These are phyloP conservation scores for Penicillium olsonii DNA, from an alignment of 2,329 filamentous ascomycete genomes.

Conservation along the genomic window DNA sequence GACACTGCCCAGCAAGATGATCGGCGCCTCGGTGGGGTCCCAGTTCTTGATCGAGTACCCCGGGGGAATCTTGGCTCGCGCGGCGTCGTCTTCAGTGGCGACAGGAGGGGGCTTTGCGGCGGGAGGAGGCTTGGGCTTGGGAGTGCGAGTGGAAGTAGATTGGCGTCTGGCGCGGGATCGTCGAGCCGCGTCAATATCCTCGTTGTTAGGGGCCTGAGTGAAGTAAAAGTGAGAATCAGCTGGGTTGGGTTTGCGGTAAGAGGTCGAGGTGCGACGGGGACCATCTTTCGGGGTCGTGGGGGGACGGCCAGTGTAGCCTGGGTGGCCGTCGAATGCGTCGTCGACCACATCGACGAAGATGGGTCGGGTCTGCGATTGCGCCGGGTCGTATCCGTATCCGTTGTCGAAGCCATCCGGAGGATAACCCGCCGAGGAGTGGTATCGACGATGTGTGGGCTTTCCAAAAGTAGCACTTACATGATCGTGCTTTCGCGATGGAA, in stretches of 20 bases:
- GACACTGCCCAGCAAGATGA: constrained; percentile 89
- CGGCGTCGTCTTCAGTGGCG: constrained; percentile 67
- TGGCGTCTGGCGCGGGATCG: constrained; percentile 56
- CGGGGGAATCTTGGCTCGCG: constrained; percentile 69
- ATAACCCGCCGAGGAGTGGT: constrained; percentile 49
- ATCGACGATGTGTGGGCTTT: constrained; percentile 43
- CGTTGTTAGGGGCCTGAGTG: constrained; percentile 56
- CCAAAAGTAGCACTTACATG: constrained; percentile 66
- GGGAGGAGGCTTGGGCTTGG: constrained; percentile 44
- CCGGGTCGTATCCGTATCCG: constrained; percentile 22
- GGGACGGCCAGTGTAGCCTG: constrained; percentile 28
- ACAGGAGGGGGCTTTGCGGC: constrained; percentile 44
- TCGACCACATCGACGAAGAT: constrained; percentile 59
- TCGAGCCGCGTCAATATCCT: constrained; percentile 54
- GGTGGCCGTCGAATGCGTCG: constrained; percentile 55
- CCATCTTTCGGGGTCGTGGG: constrained; percentile 25
- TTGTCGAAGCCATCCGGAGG: constrained; percentile 31
- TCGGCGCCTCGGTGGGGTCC: constrained; percentile 92
- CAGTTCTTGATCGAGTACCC: constrained; percentile 98
- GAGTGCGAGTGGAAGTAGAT: constrained; percentile 53
- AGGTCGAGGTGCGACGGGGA: constrained; percentile 31
- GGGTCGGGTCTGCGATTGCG: constrained; percentile 52
- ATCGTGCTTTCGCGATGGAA: constrained; percentile 58
- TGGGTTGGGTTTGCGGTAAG: constrained; percentile 45
- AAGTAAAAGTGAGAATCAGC: constrained; percentile 55